Base-by-base conservation (phyloP, 2,329 filamentous ascomycete species). In the Simplicillium sp. region DNA sequence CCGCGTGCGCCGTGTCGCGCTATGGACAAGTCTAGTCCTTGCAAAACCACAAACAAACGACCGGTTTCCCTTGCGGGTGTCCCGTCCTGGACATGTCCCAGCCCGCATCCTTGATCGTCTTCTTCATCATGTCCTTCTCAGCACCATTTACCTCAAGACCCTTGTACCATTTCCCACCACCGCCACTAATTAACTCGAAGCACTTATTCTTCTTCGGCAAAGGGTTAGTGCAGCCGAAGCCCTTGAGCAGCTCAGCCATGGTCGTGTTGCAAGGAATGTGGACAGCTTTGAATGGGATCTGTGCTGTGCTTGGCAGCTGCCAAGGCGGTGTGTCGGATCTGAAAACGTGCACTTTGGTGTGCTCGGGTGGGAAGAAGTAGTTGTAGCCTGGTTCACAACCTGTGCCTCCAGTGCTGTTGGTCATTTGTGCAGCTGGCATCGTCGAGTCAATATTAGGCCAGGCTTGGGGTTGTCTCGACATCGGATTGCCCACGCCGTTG, bases 341-440 rank as follows among this genome's bases (percentile, higher is more conserved):
- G 55, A 82, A 67, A 3, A 82, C 63, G 48, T 80, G 75, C 7
- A 80, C 61, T 47, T 75, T 79, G 25, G 73, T 75, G 54, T 80
- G 73, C 46, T 73, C 65, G 0, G 60, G 50, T 0, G 74, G 68
- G 57, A 80, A 81, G 51, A 80, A 70, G 57, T 79, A 77, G 59
- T 77, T 76, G 61, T 79, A 82, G 2, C 76, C 78, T 0, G 73
- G 74, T 49, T 80, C 77, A 44, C 71, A 71, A 33, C 76, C 74
- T 1, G 70, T 64, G 16, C 75, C 75, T 35, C 77, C 73, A 0
- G 72, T 73, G 0, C 69, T 66, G 57, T 80, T 78, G 36, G 65
- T 66, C 59, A 81, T 61, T 46, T 75, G 70, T 20, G 69, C 64
- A 0, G 73, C 72, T 0, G 74, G 71, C 44, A 73, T 67, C 2